These are phyloP conservation scores for Lomentospora prolificans DNA, from an alignment of 2,329 filamentous ascomycete species.

Conservation along the genomic window DNA sequence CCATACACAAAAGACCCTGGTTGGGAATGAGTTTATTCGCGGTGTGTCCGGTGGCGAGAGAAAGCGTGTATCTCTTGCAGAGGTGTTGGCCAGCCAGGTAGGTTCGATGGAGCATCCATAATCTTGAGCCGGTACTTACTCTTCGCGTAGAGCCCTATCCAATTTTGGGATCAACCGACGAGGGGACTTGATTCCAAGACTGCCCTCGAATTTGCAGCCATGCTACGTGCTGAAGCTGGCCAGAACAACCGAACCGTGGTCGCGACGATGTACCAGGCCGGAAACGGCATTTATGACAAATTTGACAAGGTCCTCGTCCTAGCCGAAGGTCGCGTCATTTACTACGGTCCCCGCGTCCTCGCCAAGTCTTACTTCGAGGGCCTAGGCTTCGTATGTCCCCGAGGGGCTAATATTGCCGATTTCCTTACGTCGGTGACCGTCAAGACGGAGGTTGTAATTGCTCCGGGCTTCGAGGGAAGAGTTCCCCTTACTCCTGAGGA, in stretches of 20 bases:
- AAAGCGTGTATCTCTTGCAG: slow-evolving; percentile 68
- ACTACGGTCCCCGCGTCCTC: slow-evolving; percentile 50
- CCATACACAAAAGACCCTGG: slow-evolving; percentile 58
- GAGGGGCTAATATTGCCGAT: slow-evolving; percentile 50
- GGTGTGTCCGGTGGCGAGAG: slow-evolving; percentile 53
- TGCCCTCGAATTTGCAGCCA: slow-evolving; percentile 61
- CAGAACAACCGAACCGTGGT: slow-evolving; percentile 55
- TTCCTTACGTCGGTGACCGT: slow-evolving; percentile 61
- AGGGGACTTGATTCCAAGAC: slow-evolving; percentile 63
- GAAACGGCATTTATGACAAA: slow-evolving; percentile 53
- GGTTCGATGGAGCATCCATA: slow-evolving; percentile 12
- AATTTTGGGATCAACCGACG: slow-evolving; percentile 68
- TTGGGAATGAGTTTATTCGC: slow-evolving; percentile 60
- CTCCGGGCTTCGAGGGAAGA: slow-evolving; percentile 43
- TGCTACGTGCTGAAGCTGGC: slow-evolving; percentile 56
- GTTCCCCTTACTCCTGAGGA: slow-evolving; percentile 54
- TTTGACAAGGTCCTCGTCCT: slow-evolving; percentile 74
- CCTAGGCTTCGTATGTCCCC: slow-evolving; percentile 48
- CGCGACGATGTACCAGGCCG: slow-evolving; percentile 62
- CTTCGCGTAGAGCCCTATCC: slow-evolving; percentile 36
- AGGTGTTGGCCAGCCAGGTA: slow-evolving; percentile 43
- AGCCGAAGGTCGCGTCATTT: slow-evolving; percentile 56
- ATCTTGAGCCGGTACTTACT: neutral
- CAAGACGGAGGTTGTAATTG: slow-evolving; percentile 48
- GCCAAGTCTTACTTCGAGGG: slow-evolving; percentile 58